Conservation (phyloP, 371 early-diverging fungal species). For the Mortierella sp. region DNA sequence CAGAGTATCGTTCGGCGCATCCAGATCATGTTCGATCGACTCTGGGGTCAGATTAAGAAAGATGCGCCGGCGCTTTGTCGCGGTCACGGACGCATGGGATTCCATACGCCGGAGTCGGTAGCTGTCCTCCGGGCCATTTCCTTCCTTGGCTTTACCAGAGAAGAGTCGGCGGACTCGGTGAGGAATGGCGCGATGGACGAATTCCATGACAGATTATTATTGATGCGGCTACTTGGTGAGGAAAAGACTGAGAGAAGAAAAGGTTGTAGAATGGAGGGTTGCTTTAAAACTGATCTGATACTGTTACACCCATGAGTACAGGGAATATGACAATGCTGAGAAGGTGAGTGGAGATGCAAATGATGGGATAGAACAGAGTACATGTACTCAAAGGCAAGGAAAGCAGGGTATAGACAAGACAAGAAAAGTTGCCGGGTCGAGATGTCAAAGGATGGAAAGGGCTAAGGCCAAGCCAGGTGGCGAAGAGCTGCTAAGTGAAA, state of each 20-base stretch:
- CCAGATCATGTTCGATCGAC: constrained; percentile 37
- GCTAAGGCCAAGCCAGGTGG: no score
- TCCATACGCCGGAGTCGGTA: constrained; percentile 54
- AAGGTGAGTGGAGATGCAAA: not conserved
- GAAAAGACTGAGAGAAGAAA: not conserved
- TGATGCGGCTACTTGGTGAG: not conserved
- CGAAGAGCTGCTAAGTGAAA: no score
- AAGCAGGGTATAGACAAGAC: no score
- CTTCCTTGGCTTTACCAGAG: constrained; percentile 26
- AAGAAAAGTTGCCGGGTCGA: no score
- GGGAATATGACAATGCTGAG: not conserved
- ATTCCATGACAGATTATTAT: constrained; percentile 25
- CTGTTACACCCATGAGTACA: not conserved
- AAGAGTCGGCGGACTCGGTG: constrained; percentile 44
- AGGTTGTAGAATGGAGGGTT: not conserved
- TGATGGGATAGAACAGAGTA: no score
- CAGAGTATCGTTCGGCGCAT: constrained; percentile 34
- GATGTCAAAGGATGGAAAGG: no score
- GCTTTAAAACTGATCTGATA: not conserved
- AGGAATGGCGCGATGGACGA: constrained; percentile 48
- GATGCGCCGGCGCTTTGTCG: constrained; percentile 49
- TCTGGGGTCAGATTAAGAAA: constrained; percentile 49
- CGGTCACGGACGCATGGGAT: constrained; percentile 48
- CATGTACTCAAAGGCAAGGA: no score
- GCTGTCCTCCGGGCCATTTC: constrained; percentile 50